Percentiles rank a stretch among this genome's conserved stretches.
These are phyloP conservation scores for Loxodes magnus DNA, from an alignment of 73 alveolate genomes.

Conservation along the genomic window DNA sequence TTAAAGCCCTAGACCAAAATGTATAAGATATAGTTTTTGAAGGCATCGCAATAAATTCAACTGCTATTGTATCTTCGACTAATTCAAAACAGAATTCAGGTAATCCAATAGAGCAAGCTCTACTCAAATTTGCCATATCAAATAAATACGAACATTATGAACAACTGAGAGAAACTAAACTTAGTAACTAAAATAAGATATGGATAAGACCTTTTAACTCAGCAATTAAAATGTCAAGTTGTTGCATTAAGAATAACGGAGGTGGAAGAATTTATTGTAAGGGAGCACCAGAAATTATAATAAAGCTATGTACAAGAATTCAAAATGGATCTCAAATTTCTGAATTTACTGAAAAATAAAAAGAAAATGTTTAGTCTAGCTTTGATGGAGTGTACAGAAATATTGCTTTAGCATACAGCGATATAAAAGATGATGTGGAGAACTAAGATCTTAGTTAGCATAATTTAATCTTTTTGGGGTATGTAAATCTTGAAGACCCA, in stretches of 20 bases:
- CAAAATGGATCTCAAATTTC: not conserved
- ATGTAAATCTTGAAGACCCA: slow-evolving; percentile 79
- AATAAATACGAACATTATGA: too few species aligned
- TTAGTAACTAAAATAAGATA: slow-evolving; percentile 39
- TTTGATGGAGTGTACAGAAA: slow-evolving; percentile 27
- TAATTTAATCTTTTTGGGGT: slow-evolving; percentile 37
- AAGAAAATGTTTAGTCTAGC: not conserved
- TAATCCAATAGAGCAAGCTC: too few species aligned
- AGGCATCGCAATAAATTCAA: slow-evolving; percentile 15
- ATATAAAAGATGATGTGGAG: slow-evolving; percentile 12
- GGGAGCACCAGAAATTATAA: slow-evolving; percentile 85
- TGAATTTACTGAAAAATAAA: not conserved
- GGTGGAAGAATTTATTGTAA: slow-evolving; percentile 53
- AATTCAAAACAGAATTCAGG: too few species aligned
- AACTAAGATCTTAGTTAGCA: slow-evolving; percentile 28
- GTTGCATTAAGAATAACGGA: slow-evolving; percentile 38
- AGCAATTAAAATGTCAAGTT: slow-evolving; percentile 5
- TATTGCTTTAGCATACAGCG: slow-evolving; percentile 45
- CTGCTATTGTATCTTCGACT: slow-evolving; percentile 30
- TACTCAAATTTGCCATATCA: too few species aligned
- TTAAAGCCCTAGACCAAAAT: too few species aligned
- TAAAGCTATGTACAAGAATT: slow-evolving; percentile 46
- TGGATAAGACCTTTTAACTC: slow-evolving; percentile 29
- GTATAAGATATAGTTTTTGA: too few species aligned
- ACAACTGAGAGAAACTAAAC: not conserved